Evolutionary conservation across 768 basidiomycete genomes (phyloP).

Genomic region (Chalciporus pseudorubinellus): DNA sequence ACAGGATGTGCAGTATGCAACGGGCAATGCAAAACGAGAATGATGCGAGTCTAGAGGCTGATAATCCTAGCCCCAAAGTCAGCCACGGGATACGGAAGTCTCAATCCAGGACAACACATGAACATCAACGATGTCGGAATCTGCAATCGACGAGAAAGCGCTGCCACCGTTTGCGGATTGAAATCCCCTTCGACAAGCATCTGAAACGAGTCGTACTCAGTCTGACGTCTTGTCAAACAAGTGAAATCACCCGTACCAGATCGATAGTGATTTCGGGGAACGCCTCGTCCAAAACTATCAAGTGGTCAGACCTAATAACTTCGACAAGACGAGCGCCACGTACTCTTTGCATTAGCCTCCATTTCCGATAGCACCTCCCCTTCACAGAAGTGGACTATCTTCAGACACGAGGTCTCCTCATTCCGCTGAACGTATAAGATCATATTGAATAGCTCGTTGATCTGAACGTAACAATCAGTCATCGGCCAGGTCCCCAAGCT

Average conservation of each 20-base stretch:
- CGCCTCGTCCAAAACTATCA: slow-evolving; percentile 54
- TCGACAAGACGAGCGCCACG: slow-evolving; percentile 4
- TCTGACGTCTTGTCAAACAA: background rate
- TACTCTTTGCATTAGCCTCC: slow-evolving; percentile 68
- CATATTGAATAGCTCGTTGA: slow-evolving; percentile 62
- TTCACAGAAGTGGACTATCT: slow-evolving; percentile 66
- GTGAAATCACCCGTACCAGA: slow-evolving; percentile 40
- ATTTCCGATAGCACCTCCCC: slow-evolving; percentile 64
- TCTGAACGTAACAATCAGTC: slow-evolving; percentile 38
- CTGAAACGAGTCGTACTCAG: slow-evolving; percentile 25
- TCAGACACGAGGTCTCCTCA: slow-evolving; percentile 67
- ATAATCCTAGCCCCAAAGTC: slow-evolving; percentile 56
- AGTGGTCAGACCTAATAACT: background rate
- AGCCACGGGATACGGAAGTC: slow-evolving; percentile 41
- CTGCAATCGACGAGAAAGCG: slow-evolving; percentile 46
- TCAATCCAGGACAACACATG: slow-evolving; percentile 55
- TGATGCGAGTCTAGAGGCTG: slow-evolving; percentile 9
- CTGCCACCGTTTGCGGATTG: slow-evolving; percentile 45
- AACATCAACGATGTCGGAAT: slow-evolving; percentile 60
- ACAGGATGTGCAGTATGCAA: too few species aligned
- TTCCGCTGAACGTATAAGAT: slow-evolving; percentile 64
- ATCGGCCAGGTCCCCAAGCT: background rate
- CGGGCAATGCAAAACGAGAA: too few species aligned
- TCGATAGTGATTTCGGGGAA: slow-evolving; percentile 67
- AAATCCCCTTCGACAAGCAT: slow-evolving; percentile 46